phyloP scores from a whole-genome alignment of 2,329 filamentous ascomycete species.

The Sclerotiophoma versabilis region DNA sequence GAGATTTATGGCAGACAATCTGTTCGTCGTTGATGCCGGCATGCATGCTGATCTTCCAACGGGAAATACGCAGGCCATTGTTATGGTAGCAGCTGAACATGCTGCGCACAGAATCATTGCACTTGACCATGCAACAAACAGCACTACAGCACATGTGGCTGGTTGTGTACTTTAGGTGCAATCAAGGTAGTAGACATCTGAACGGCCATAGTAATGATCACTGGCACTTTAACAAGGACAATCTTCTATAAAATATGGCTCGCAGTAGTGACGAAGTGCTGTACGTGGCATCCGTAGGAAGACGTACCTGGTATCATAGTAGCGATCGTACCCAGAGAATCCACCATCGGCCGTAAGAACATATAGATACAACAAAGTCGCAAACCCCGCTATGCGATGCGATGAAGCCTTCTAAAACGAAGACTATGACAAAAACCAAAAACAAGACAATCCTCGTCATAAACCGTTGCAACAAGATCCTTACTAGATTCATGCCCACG shows the following conservation, averaged over 20 bases:
- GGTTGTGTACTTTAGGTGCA: too few species aligned
- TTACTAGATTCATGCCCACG: too few species aligned
- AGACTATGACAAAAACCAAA: not conserved
- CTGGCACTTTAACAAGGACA: too few species aligned
- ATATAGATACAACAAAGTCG: conserved; percentile 14
- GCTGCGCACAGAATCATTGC: conserved; percentile 60
- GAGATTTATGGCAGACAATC: conserved; percentile 21
- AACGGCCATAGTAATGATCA: too few species aligned
- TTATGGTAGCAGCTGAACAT: conserved; percentile 68
- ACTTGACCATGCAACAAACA: not conserved
- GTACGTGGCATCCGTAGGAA: conserved; percentile 1
- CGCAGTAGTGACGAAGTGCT: not conserved
- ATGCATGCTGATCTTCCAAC: conserved; percentile 73
- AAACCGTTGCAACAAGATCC: not conserved
- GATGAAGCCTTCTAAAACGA: not conserved
- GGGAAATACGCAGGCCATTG: conserved; percentile 69
- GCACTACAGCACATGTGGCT: not conserved
- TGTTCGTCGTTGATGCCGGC: conserved; percentile 66
- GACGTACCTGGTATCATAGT: conserved; percentile 21
- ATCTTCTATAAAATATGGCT: too few species aligned
- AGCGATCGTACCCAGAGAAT: conserved; percentile 8
- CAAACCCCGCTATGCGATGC: conserved; percentile 13
- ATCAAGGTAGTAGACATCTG: too few species aligned
- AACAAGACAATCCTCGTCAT: not conserved
- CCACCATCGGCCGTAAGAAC: conserved; percentile 6